These are phyloP conservation scores for Corynascus novoguineensis DNA, from an alignment of 495 filamentous ascomycete genomes.

Conservation along the genomic window DNA sequence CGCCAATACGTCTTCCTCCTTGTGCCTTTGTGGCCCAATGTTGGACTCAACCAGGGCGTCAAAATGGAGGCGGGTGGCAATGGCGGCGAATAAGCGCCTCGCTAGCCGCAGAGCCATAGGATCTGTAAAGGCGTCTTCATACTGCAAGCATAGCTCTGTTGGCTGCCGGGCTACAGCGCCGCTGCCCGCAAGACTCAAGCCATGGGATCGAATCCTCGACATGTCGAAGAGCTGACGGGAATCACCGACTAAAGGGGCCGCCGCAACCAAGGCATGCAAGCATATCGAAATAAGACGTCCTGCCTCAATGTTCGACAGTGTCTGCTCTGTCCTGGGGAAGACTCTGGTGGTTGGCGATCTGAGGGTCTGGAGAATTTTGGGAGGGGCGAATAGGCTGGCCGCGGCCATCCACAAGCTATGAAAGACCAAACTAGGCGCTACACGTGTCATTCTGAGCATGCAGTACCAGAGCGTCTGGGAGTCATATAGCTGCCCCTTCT, in stretches of 20 bases:
- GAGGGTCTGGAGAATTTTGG: constrained; percentile 47
- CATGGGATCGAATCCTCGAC: constrained; percentile 48
- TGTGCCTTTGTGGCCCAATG: constrained; percentile 16
- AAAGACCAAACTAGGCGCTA: constrained; percentile 54
- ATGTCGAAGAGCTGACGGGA: constrained; percentile 43
- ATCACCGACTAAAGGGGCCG: constrained; percentile 44
- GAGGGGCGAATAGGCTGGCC: constrained; percentile 62
- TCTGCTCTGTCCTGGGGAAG: constrained; percentile 32
- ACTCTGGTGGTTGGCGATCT: constrained; percentile 39
- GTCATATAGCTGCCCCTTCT: constrained; percentile 41
- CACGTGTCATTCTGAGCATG: constrained; percentile 48
- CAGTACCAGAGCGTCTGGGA: constrained; percentile 49
- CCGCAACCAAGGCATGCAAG: constrained; percentile 48
- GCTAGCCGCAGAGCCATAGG: constrained; percentile 48
- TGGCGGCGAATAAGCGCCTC: constrained; percentile 46
- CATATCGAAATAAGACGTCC: constrained; percentile 48
- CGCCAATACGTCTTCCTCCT: constrained; percentile 41
- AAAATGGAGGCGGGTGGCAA: constrained; percentile 43
- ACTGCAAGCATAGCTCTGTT: constrained; percentile 45
- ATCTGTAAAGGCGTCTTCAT: constrained; percentile 52
- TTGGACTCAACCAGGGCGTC: constrained; percentile 38
- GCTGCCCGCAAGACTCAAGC: constrained; percentile 33
- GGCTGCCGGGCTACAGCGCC: constrained; percentile 36
- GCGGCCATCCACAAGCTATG: constrained; percentile 72
- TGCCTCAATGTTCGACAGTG: constrained; percentile 42